Evolutionary conservation across 116 monocot genomes (phyloP).

Genomic region (Phalaenopsis hybrid): DNA sequence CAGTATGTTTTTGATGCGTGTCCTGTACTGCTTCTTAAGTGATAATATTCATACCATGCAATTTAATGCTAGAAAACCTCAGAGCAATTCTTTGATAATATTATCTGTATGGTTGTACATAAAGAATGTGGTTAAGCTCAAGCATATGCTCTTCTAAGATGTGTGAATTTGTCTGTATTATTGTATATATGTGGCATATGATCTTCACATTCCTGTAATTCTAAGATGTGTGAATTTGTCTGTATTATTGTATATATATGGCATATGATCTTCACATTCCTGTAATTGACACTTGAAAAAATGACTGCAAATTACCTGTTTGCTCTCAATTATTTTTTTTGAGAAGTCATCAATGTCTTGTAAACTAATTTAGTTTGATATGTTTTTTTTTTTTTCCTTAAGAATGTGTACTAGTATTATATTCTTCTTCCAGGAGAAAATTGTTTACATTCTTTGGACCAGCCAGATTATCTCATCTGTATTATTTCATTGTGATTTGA

Average conservation of each 20-base stretch:
- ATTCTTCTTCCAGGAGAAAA: background rate
- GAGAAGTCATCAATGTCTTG: no score
- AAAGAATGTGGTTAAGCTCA: no score
- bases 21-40: no score
- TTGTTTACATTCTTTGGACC: background rate
- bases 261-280: background rate
- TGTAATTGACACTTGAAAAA: conserved; percentile 1
- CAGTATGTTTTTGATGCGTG: no score
- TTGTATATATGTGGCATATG: background rate
- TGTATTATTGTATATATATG: background rate
- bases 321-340: background rate
- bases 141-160: no score
- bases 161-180: no score
- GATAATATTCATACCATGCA: no score
- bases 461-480: background rate
- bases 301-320: background rate
- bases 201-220: background rate
- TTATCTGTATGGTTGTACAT: no score
- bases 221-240: no score
- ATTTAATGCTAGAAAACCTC: no score
- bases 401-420: background rate
- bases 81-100: no score
- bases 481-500: background rate
- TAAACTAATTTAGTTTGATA: background rate
- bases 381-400: background rate